Base-by-base conservation (phyloP, 2,329 filamentous ascomycete species). In the Claviceps sp. region DNA sequence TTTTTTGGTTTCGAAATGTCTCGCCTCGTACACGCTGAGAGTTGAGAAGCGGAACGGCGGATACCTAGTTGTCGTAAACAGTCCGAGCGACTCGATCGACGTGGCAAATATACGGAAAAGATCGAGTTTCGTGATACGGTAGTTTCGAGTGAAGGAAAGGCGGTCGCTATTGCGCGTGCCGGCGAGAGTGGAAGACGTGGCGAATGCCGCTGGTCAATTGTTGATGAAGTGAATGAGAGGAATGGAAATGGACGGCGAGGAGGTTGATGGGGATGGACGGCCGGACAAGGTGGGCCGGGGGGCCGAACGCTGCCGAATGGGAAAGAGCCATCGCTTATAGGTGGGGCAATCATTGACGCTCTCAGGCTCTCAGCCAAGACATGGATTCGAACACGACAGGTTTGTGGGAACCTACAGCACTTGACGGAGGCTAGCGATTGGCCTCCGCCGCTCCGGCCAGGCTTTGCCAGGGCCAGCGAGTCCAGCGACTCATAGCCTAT, bases 141-240 rank as follows among this genome's bases (percentile, higher is more conserved):
- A 36, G 9, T 43, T 29, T 11, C 23, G 38, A 49, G 7, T 13
- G 26, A 42, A 36, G 23, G 39, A 14, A 36, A 49, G 42, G 49
- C 22, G 8, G 37, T 44, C 40, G 16, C n/a, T 36, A 20, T 26
- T 23, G 17, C 50, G 44, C 50, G 52, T 39, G 50, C 34, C 20
- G n/a, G 47, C 22, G 29, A 52, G 17, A 44, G 50, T 45, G 2
- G 20, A 13, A 3, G 22, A 26, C 9, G 49, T 49, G 40, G 49
- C 20, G 50, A 46, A 51, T 51, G 49, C 40, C 46, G 40, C 42
- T 37, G 52, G 17, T 53, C 42, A 50, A 44, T 47, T 49, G 43
- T 51, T 45, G 43, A 34, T 46, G 44, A 29, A 43, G n/a, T 49
- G 45, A 49, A 23, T 38, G 37, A 50, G 47, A 52, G 47, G 52